Evolutionary conservation across 352 stramenopile genomes (phyloP).

Genomic region (Peronospora destructor): DNA sequence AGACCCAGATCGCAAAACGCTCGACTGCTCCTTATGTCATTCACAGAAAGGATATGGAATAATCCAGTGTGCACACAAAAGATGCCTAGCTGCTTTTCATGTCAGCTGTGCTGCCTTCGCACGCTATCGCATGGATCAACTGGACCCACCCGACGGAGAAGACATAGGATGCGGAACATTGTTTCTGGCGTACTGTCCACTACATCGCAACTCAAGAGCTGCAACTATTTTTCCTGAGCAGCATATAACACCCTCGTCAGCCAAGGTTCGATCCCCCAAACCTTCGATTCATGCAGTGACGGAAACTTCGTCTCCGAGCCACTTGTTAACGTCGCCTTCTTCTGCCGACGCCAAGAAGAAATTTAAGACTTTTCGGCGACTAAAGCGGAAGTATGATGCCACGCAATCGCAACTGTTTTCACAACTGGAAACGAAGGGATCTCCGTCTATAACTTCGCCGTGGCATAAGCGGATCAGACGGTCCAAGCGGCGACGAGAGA

Average conservation of each 20-base stretch:
- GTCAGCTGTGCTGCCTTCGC: constrained; percentile 66
- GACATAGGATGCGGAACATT: constrained; percentile 34
- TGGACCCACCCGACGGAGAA: constrained; percentile 32
- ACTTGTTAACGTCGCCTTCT: constrained; percentile 42
- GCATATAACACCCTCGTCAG: constrained; percentile 6
- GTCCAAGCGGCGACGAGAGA: constrained; percentile 40
- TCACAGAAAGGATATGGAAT: constrained; percentile 49
- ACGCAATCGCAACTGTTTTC: constrained; percentile 31
- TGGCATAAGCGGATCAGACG: constrained; percentile 60
- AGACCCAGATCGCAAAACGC: constrained; percentile 51
- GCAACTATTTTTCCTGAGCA: constrained; percentile 5
- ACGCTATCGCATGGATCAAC: constrained; percentile 52
- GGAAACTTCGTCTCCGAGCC: constrained; percentile 36
- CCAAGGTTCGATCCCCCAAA: constrained; percentile 2
- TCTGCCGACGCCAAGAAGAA: constrained; percentile 44
- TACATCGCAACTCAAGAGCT: constrained; percentile 41
- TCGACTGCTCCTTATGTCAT: constrained; percentile 68
- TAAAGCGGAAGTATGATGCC: constrained; percentile 69
- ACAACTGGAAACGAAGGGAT: constrained; percentile 11
- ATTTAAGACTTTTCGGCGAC: constrained; percentile 52
- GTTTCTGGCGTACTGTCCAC: constrained; percentile 63
- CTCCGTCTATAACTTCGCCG: constrained; percentile 25
- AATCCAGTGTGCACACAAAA: constrained; percentile 74
- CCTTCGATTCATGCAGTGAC: constrained; percentile 15
- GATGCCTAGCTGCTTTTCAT: constrained; percentile 71